These are phyloP conservation scores for Trichoderma erinaceum DNA, from an alignment of 495 filamentous ascomycete species.

Conservation along the genomic window DNA sequence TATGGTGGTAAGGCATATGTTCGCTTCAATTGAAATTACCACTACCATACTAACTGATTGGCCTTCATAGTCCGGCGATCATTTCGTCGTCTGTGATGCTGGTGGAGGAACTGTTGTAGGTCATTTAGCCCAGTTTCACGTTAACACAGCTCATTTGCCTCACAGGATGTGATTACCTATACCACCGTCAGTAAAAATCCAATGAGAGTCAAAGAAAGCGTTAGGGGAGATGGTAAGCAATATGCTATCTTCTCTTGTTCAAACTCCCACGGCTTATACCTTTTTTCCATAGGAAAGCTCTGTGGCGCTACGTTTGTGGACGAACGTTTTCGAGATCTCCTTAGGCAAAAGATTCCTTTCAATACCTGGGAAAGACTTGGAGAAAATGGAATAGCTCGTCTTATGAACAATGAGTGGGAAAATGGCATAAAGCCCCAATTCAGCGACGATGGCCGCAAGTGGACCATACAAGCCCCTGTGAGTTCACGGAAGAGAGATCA, in stretches of 20 bases:
- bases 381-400: neutral
- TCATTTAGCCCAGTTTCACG: neutral
- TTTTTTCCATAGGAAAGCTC: constrained; percentile 17
- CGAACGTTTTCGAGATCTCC: constrained; percentile 18
- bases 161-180: constrained; percentile 23
- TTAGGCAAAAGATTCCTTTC: constrained; percentile 14
- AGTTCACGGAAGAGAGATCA: neutral
- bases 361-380: constrained; percentile 13
- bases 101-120: constrained; percentile 24
- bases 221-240: constrained; percentile 20
- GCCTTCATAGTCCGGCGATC: constrained; percentile 18
- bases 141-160: neutral
- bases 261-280: neutral
- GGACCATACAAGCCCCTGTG: neutral
- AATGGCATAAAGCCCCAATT: constrained; percentile 21
- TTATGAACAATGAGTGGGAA: constrained; percentile 21
- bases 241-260: neutral
- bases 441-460: constrained; percentile 1
- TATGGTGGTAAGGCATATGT: neutral
- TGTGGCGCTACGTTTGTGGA: constrained; percentile 23
- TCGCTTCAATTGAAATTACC: neutral
- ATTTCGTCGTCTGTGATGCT: constrained; percentile 22
- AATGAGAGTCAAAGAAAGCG: constrained; percentile 21
- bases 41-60: neutral
- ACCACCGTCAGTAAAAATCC: neutral